These are phyloP conservation scores for Starmera dryadoides DNA, from an alignment of 805 yeast genomes.

Conservation along the genomic window DNA sequence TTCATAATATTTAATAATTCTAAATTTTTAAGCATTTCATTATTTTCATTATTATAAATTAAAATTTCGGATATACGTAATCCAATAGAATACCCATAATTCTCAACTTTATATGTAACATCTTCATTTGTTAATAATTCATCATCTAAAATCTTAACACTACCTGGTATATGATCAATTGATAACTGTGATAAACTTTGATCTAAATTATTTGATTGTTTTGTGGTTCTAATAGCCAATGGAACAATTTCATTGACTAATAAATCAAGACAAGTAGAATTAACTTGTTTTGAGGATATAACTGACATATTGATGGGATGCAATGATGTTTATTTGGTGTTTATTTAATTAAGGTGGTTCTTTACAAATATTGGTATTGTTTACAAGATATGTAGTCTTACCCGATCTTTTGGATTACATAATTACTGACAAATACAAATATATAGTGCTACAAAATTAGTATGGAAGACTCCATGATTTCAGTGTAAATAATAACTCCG, in stretches of 20 bases:
- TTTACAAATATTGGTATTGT: too few relatives aligned
- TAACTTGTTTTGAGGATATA: conserved; percentile 30
- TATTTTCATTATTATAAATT: conserved; percentile 39
- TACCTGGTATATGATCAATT: conserved; percentile 28
- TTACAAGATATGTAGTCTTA: too few relatives aligned
- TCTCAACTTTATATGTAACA: conserved; percentile 53
- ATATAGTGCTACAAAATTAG: too few relatives aligned
- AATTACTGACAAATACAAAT: too few relatives aligned
- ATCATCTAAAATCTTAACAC: conserved; percentile 31
- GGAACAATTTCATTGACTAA: conserved; percentile 76
- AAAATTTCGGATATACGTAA: conserved; percentile 43
- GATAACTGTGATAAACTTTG: conserved; percentile 6
- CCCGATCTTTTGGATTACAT: too few relatives aligned
- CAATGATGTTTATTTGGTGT: too few relatives aligned
- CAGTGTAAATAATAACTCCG: too few relatives aligned
- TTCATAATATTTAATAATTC: conserved; percentile 82
- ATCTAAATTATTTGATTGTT: conserved; percentile 26
- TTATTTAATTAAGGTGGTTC: too few relatives aligned
- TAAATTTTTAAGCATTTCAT: conserved; percentile 38
- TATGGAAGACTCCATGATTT: too few relatives aligned
- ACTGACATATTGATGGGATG: too few relatives aligned
- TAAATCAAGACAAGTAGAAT: conserved; percentile 48
- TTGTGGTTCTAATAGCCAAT: conserved; percentile 55
- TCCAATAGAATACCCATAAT: conserved; percentile 67
- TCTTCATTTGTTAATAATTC: conserved; percentile 35